Evolutionary conservation across 129 eudicot species (phyloP).

Genomic region (Tagetes erecta): DNA sequence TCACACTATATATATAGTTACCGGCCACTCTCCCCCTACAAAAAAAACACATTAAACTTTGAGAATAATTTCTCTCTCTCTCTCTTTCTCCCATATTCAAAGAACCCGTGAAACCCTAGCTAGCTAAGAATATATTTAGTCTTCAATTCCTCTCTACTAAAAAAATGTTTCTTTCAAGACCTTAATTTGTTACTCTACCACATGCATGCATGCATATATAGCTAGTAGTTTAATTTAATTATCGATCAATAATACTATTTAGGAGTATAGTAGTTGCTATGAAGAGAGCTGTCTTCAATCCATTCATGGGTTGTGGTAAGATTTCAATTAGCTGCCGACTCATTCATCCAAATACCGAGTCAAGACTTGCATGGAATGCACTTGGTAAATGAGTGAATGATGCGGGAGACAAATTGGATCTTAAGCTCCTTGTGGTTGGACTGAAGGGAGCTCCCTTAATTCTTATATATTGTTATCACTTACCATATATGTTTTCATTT

Average conservation of each 20-base stretch:
- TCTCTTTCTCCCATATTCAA: slow-evolving; percentile 7
- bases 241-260: no score
- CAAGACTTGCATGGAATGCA: slow-evolving; percentile 2
- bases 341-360: slow-evolving; percentile 94
- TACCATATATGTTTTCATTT: not conserved
- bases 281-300: slow-evolving; percentile 98
- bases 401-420: slow-evolving; percentile 82
- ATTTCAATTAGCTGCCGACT: slow-evolving; percentile 95
- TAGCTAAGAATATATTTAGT: not conserved
- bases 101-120: not conserved
- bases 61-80: not conserved
- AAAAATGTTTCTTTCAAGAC: not conserved
- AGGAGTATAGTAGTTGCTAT: no score
- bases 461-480: not conserved
- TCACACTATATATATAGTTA: slow-evolving; percentile 31
- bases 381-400: slow-evolving; percentile 77
- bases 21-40: slow-evolving; percentile 23
- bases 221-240: no score
- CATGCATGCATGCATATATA: no score
- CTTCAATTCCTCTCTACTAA: slow-evolving; percentile 5
- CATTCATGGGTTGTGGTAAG: slow-evolving; percentile 63
- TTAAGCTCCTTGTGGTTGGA: slow-evolving; percentile 66
- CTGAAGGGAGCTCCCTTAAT: slow-evolving; percentile 99
- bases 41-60: slow-evolving; percentile 11
- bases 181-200: not conserved